Base-by-base conservation (phyloP, 768 basidiomycete genomes). In the Boletus bicolor region DNA sequence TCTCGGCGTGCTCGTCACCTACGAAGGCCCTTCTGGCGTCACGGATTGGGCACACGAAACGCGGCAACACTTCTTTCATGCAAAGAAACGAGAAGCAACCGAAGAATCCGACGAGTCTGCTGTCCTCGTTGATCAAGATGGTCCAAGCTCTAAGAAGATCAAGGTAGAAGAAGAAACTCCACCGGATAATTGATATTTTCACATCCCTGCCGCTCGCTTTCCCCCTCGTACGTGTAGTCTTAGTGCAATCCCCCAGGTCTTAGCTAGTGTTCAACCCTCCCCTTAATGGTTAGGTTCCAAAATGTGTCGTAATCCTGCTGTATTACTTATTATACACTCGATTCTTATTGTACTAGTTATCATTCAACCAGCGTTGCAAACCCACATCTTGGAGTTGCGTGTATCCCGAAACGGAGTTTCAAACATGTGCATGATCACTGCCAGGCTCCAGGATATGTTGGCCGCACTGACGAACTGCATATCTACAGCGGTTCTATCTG, bases 1-100 rank as follows among this genome's bases (percentile, higher is more conserved):
- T 47, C 69, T 79, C 39, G 62, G 72, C 8, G 59, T 66, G 47
- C 68, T 74, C 19, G 60, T 77, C 35, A 68, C 71, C n/a, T 52
- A 64, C 26, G 64, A 71, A 35, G 77, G 77, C 5, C 47, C 60
- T 14, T 68, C 68, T 38, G 71, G 67, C 5, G 56, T 69, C 51
- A 41, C 51, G n/a, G 68, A 62, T 48, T 75, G 72, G 72, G 63
- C 61, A 19, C 38, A 61, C 17, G 68, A 73, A 53, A 68, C 68
- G 2, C 62, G 54, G 17, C 57, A 56, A 39, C 64, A 61, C 47
- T 61, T 73, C 19, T 63, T 58, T 39, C 28, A 46, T 30, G 11
- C 38, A 4, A 60, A 42, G 43, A 55, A 17, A 37, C 60, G 51
- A 21, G 67, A 69, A 54, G 43, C 59, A 10, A 54, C 59, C 11